Evolutionary conservation across 331 rosid species (phyloP).

Genomic region (Spiraea crenata): DNA sequence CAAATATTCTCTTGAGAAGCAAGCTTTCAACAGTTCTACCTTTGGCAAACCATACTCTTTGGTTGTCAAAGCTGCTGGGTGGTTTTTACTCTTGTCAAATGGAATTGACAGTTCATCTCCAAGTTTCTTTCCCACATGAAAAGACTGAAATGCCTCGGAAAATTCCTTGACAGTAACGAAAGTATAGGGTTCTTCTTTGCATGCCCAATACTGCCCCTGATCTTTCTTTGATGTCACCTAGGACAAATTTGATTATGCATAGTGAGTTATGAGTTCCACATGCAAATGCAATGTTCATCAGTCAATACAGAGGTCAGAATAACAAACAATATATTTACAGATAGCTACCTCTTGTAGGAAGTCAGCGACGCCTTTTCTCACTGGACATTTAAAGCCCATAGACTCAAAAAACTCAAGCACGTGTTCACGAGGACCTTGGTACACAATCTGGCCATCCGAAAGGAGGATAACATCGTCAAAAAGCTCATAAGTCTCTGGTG

Average conservation of each 20-base stretch:
- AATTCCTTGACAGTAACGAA: slow-evolving; percentile 50
- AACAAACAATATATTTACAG: background rate
- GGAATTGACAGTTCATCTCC: slow-evolving; percentile 48
- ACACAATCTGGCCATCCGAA: slow-evolving; percentile 67
- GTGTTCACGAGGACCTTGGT: slow-evolving; percentile 69
- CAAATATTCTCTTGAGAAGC: slow-evolving; percentile 39
- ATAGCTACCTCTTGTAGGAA: slow-evolving; percentile 71
- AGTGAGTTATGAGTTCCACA: background rate
- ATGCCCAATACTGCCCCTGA: slow-evolving; percentile 65
- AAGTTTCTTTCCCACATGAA: slow-evolving; percentile 42
- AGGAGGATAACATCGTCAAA: slow-evolving; percentile 78
- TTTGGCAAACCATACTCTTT: slow-evolving; percentile 40
- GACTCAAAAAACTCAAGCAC: slow-evolving; percentile 65
- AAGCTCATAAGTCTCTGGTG: slow-evolving; percentile 74
- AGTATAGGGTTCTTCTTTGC: slow-evolving; percentile 39
- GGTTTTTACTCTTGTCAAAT: slow-evolving; percentile 53
- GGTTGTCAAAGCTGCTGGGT: slow-evolving; percentile 64
- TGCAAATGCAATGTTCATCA: background rate
- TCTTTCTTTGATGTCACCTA: slow-evolving; percentile 71
- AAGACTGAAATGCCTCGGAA: slow-evolving; percentile 52
- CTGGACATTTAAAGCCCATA: slow-evolving; percentile 67
- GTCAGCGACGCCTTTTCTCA: slow-evolving; percentile 72
- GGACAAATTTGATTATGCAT: background rate
- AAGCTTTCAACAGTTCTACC: slow-evolving; percentile 36
- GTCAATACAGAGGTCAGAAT: background rate